phyloP scores from a whole-genome alignment of 208 protist genomes.

The Balamuthia mandrillaris region DNA sequence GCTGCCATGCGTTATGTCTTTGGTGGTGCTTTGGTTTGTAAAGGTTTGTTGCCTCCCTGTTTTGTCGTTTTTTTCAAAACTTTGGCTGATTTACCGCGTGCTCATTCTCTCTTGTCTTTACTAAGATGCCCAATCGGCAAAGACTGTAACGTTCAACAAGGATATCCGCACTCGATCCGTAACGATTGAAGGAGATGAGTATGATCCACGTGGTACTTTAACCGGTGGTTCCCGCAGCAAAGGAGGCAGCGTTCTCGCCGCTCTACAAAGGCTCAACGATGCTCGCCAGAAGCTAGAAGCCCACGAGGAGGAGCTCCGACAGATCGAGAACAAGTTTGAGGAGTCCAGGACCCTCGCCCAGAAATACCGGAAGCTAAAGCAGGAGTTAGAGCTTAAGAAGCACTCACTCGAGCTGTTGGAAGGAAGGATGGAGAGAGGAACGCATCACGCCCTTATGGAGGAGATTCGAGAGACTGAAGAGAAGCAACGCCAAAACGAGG shows the following conservation, averaged over 20 bases:
- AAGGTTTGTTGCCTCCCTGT: no score
- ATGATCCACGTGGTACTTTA: conserved; percentile 94
- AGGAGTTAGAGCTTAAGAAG: conserved; percentile 15
- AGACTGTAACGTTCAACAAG: conserved; percentile 66
- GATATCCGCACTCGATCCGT: conserved; percentile 83
- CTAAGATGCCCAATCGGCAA: conserved; percentile 33
- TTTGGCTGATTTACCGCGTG: background rate
- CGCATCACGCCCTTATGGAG: background rate
- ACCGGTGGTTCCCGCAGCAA: conserved; percentile 86
- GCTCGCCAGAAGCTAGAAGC: no score
- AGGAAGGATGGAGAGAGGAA: background rate
- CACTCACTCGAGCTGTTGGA: background rate
- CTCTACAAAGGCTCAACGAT: conserved; percentile 61
- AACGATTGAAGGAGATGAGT: conserved; percentile 97
- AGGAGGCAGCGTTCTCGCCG: conserved; percentile 17
- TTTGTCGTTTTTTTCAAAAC: background rate
- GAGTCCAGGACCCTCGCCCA: no score
- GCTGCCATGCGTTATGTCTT: conserved; percentile 91
- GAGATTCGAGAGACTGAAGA: background rate
- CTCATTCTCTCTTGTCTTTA: background rate
- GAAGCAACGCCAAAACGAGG: background rate
- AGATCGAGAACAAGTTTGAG: conserved; percentile 52
- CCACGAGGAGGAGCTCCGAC: conserved; percentile 46
- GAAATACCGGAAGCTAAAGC: conserved; percentile 14
- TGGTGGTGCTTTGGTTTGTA: conserved; percentile 92